Percentiles rank a stretch among this genome's conserved stretches.
phyloP scores from a whole-genome alignment of 78 protist species.

The Chrysochromulina parva region DNA sequence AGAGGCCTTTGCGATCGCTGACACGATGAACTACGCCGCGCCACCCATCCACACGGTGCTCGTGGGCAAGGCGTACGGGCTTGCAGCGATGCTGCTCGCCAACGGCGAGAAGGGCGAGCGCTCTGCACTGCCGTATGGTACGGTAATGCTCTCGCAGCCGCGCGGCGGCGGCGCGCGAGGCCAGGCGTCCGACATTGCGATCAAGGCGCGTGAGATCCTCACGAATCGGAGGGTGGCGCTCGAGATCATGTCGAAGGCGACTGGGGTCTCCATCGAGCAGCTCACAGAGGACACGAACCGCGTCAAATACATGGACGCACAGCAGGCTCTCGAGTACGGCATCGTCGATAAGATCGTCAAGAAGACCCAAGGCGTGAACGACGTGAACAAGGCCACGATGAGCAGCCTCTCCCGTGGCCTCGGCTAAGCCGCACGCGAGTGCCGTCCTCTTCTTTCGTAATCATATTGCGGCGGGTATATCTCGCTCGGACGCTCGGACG shows the following conservation, averaged over 20 bases:
- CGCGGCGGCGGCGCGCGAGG: background rate
- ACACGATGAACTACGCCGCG: slow-evolving; percentile 17
- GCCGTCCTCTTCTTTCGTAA: too few species aligned
- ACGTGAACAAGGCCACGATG: too few species aligned
- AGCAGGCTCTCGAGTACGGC: slow-evolving; percentile 10
- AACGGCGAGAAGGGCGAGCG: slow-evolving; percentile 19
- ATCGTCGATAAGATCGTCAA: background rate
- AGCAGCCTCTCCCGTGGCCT: too few species aligned
- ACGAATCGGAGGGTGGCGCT: background rate
- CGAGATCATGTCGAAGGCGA: background rate
- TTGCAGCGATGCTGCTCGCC: slow-evolving; percentile 16
- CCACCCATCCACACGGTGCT: background rate
- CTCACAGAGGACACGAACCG: background rate
- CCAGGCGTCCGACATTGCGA: slow-evolving; percentile 2
- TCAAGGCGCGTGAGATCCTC: background rate
- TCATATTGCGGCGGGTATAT: too few species aligned
- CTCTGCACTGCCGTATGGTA: background rate
- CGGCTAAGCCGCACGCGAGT: too few species aligned
- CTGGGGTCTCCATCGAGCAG: background rate
- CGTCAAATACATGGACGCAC: background rate
- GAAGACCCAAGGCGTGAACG: too few species aligned
- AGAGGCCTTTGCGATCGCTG: slow-evolving; percentile 18
- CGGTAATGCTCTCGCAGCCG: background rate
- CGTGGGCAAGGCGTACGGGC: slow-evolving; percentile 27
- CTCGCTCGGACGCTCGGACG: too few species aligned